Base-by-base conservation (phyloP, 2,329 filamentous ascomycete species). In the Zasmidium cellare region DNA sequence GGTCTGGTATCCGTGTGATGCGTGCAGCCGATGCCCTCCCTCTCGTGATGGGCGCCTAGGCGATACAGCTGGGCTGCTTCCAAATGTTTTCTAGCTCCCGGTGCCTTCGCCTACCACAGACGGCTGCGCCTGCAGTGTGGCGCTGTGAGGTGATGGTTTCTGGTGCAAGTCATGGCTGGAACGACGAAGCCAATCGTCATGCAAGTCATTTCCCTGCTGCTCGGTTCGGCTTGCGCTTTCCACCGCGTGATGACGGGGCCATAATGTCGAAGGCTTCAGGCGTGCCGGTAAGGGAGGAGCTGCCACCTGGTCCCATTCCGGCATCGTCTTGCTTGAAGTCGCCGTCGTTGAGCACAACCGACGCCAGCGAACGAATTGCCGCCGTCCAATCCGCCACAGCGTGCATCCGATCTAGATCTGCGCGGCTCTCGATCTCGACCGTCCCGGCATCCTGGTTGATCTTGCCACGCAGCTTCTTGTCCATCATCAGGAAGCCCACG, bases 401-500 rank as follows among this genome's bases (percentile, higher is more conserved):
- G 56, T 82, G 79, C 60, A 91, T 81, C 61, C 92, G 89, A 71
- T 90, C 88, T 47, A 83, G 82, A 75, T 96, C 91, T 47, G 83
- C 87, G 55, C 82, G 80, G 57, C 86, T 89, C 59, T 88, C 86
- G 60, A 97, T 91, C 75, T 92, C 86, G 20, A 99, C 87, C 0
- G 87, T 90, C 48, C 93, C 92, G 58, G 85, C 83, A 75, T 92
- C 87, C 77, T 97, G 91, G 76, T 99, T 90, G 70, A 99, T 93
- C 74, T 88, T 89, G 61, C 91, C 94, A 51, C 87, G 82, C 65
- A 99, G 87, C 73, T 92, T 91, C 69, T 90, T 88, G 72, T 96
- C 91, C 60, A 97, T 84, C 63, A 99, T 97, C 53, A 97, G 81
- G 76, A 92, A 96, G 49, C 92, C 89, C n/a, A 97, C 79, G 61